Evolutionary conservation across 2,329 filamentous ascomycete species (phyloP).

Genomic region (Cladosporium colombiae): DNA sequence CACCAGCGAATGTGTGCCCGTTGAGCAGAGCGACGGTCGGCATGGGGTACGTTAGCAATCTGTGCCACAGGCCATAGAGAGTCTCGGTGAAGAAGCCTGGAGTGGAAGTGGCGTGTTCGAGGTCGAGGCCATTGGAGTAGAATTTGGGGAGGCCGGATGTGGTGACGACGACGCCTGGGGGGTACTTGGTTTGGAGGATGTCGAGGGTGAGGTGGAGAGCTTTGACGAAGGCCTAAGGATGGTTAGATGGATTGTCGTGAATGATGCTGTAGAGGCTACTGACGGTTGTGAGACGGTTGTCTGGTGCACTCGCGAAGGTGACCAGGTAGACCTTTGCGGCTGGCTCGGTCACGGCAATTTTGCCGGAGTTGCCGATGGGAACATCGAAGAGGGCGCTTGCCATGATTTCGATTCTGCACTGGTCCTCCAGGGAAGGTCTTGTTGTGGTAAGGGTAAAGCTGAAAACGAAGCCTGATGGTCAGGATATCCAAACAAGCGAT

Average conservation of each 20-base stretch:
- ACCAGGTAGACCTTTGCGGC: constrained; percentile 67
- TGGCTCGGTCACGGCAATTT: constrained; percentile 62
- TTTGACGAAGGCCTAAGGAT: constrained; percentile 57
- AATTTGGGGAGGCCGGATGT: constrained; percentile 76
- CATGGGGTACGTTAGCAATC: constrained; percentile 74
- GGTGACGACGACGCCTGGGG: constrained; percentile 74
- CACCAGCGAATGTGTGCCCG: constrained; percentile 79
- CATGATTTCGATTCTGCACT: neutral
- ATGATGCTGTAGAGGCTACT: neutral
- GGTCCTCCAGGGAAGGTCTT: neutral
- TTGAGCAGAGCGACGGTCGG: constrained; percentile 78
- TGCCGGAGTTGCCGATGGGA: constrained; percentile 43
- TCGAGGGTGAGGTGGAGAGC: constrained; percentile 72
- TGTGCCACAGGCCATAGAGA: constrained; percentile 65
- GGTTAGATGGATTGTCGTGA: neutral
- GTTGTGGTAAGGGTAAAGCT: neutral
- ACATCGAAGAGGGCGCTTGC: constrained; percentile 32
- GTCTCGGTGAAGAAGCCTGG: constrained; percentile 60
- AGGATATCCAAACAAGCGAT: neutral
- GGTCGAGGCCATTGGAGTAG: constrained; percentile 81
- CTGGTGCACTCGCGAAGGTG: constrained; percentile 68
- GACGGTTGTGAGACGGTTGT: constrained; percentile 71
- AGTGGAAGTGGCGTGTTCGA: constrained; percentile 63
- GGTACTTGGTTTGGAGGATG: constrained; percentile 67
- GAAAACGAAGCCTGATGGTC: neutral